Evolutionary conservation across 2,329 filamentous ascomycete genomes (phyloP), one percentile per base, ranked within the genome.

Genomic region (Podosphaera xanthii): DNA sequence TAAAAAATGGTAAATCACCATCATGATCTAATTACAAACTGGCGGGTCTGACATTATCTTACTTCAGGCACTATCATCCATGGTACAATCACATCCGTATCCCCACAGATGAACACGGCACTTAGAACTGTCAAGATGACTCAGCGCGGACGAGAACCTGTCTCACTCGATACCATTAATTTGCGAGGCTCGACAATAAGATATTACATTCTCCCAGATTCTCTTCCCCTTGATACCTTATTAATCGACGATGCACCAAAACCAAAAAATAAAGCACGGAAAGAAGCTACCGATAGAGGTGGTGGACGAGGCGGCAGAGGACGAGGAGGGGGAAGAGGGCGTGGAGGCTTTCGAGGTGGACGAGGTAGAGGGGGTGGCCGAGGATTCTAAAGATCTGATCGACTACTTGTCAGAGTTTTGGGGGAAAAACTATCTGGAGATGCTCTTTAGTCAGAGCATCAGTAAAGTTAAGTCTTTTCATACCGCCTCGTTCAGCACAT

Each of bases 191-290:
- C 87, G 62, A 96, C 90, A 30, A 94, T 98, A 71, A 83, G 92
- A 72, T 96, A 96, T 75, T 91, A 86, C 71, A 95, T 98, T 71
- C 84, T 98, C 9, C 92, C 92, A 60, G 92, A 98, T 75, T 92
- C 87, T 63, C 79, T 98, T 68, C 91, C 91, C 46, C 80, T 98
- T 64, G 92, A 98, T 72, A 96, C 91, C 48, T 79, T 98, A 58
- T 79, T 98, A 62, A 89, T 98, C 66, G 92, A 98, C 71, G 92
- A 98, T 73, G 83, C 88, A 68, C 89, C 91, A 58, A 98, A 98
- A 77, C 91, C 92, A 62, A 97, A 97, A 85, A 98, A 98, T 76
- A 98, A 98, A 82, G 91, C 92, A 34, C 82, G 91, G 70, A 98
- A 98, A 78, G 92, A 97, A 75, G 78, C 72, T 55, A 78, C 80